A percentile compares a stretch with the other conserved stretches of the same genome.
phyloP scores from a whole-genome alignment of 1,139 yeast species.

The Protomyces inouyei region DNA sequence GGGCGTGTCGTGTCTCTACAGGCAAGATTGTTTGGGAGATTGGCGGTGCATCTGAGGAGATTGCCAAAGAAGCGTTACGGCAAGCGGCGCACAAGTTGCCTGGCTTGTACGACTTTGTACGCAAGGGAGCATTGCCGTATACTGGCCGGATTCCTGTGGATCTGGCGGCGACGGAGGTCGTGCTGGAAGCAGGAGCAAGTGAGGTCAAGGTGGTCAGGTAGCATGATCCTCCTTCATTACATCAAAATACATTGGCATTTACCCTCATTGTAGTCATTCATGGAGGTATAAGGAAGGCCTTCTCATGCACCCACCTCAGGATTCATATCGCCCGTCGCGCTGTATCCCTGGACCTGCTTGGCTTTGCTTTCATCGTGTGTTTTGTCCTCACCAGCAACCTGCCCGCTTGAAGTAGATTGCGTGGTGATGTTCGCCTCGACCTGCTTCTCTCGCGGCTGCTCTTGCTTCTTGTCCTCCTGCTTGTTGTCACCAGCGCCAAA shows the following conservation, averaged over 20 bases:
- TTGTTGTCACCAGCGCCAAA: conserved; percentile 2
- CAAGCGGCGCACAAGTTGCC: conserved; percentile 91
- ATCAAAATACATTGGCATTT: neutral
- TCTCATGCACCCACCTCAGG: conserved; percentile 20
- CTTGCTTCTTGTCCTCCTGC: neutral
- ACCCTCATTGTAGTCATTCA: neutral
- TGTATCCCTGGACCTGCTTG: conserved; percentile 18
- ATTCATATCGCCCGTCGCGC: conserved; percentile 17
- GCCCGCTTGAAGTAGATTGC: neutral
- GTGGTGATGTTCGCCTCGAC: neutral
- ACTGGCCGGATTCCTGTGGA: conserved; percentile 47
- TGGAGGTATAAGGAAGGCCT: no score
- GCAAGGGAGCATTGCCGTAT: conserved; percentile 60
- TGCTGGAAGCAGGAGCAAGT: conserved; percentile 6
- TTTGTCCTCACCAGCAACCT: neutral
- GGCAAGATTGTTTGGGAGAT: conserved; percentile 90
- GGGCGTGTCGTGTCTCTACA: conserved; percentile 95
- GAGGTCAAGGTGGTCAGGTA: conserved; percentile 9
- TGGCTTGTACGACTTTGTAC: conserved; percentile 82
- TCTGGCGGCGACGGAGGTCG: conserved; percentile 16
- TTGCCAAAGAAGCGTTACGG: conserved; percentile 86
- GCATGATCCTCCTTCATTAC: neutral
- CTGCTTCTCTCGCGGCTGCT: neutral
- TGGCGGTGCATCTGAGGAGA: conserved; percentile 75
- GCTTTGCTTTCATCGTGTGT: conserved; percentile 5